Base-by-base conservation (phyloP, 176 grass and related monocot genomes). In the Musa beccarii region DNA sequence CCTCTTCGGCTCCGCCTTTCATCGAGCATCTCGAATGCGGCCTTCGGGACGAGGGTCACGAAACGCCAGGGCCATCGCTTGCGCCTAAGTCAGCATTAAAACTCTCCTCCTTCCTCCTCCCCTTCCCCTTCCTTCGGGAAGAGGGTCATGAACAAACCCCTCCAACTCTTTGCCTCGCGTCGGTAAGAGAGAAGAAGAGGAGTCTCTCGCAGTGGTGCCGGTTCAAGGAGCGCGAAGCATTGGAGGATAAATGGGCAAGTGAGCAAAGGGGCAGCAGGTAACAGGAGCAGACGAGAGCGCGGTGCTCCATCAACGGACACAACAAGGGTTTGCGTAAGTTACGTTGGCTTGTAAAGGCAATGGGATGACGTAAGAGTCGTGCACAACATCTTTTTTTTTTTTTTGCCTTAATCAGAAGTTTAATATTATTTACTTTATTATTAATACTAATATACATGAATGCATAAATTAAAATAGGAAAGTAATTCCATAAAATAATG, bases 291-390 rank as follows among this genome's bases (percentile, higher is more conserved):
- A 81, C 72, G 65, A 93, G 84, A 59, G 88, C 83, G 12, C 81
- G 87, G 54, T 88, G 86, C 75, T 96, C 87, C 89, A 96, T 96
- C 59, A 62, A 62, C 14, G 75, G 17, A 20, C 17, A 11, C 69
- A n/a, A 22, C 9, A 19, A 72, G 20, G 9, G 11, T 51, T 11
- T 16, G 69, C 51, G 11, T 24, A 51, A 19, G 17, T 52, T n/a
- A 49, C 69, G 69, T 34, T 51, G 69, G 12, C 22, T 51, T 14
- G 49, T 50, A 23, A 53, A 51, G 49, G 69, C 23, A 2, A 9
- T 34, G 34, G 3, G 3, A 34, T 5, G 34, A 34, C 34, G 5
- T 5, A 34, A 34, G 34, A 34, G 34, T 34, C 34, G 34, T 5
- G 34, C 34, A 34, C 34, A 34, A 5, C 34, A 34, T 34, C 34